A percentile compares a stretch with the other conserved stretches of the same genome.
phyloP scores from a whole-genome alignment of 768 basidiomycete genomes.

The Termitomyces bulborhizus region DNA sequence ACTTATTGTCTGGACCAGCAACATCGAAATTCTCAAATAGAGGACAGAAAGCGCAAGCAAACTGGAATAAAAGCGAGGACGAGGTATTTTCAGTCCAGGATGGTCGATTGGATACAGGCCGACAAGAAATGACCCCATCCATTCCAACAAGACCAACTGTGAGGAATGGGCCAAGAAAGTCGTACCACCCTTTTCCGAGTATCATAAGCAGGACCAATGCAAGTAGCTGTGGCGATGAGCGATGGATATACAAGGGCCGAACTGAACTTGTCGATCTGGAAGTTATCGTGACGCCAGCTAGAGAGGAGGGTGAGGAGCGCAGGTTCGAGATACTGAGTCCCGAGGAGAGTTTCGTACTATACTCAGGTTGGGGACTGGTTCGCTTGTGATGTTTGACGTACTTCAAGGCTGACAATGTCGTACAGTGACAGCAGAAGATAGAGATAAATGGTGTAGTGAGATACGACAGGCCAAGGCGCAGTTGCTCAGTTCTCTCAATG shows the following conservation, averaged over 20 bases:
- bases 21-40: neutral
- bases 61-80: conserved; percentile 56
- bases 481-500: conserved; percentile 62
- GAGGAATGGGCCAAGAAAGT: conserved; percentile 14
- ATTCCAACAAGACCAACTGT: conserved; percentile 10
- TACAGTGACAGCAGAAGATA: conserved; percentile 47
- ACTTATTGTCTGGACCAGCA: conserved; percentile 9
- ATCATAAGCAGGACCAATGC: conserved; percentile 25
- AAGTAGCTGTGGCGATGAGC: conserved; percentile 51
- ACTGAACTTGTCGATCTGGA: conserved; percentile 70
- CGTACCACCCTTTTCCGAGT: conserved; percentile 23
- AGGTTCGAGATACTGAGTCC: conserved; percentile 74
- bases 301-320: conserved; percentile 45
- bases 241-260: conserved; percentile 69
- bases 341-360: conserved; percentile 68
- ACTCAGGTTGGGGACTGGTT: conserved; percentile 43
- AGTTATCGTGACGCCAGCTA: conserved; percentile 49
- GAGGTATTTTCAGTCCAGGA: conserved; percentile 32
- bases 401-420: neutral
- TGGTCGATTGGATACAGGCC: neutral
- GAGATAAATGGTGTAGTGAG: conserved; percentile 59
- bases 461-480: conserved; percentile 68
- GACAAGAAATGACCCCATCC: conserved; percentile 14
- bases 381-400: neutral
- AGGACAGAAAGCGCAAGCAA: conserved; percentile 32